Conservation (phyloP, 2,329 filamentous ascomycete species). For the Fonsecaea monophora region DNA sequence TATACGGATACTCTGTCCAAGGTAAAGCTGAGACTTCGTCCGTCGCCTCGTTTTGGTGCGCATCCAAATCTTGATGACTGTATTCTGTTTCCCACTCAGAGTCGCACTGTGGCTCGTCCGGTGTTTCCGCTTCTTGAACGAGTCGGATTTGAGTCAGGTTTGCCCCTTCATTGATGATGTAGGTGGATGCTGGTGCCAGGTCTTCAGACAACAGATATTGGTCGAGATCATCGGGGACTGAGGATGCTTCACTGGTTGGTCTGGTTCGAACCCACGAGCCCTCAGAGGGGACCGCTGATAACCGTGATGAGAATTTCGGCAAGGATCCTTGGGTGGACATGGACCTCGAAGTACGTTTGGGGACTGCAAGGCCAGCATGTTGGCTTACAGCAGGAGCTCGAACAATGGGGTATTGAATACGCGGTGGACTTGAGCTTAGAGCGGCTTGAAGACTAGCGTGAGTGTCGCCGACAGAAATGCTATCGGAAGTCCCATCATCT, state of each 20-base stretch:
- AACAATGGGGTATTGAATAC: slow-evolving; percentile 43
- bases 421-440: slow-evolving; percentile 43
- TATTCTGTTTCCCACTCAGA: slow-evolving; percentile 4
- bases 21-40: slow-evolving; percentile 41
- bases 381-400: slow-evolving; percentile 49
- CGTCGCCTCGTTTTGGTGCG: slow-evolving; percentile 36
- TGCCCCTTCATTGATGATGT: slow-evolving; percentile 34
- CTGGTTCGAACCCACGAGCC: slow-evolving; percentile 46
- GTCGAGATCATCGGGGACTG: slow-evolving; percentile 33
- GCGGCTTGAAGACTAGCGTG: slow-evolving; percentile 48
- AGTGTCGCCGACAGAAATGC: slow-evolving; percentile 32
- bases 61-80: slow-evolving; percentile 6
- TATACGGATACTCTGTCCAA: slow-evolving; percentile 32
- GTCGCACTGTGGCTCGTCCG: slow-evolving; percentile 27
- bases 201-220: slow-evolving; percentile 36
- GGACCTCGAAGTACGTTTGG: slow-evolving; percentile 43
- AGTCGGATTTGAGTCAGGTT: slow-evolving; percentile 37
- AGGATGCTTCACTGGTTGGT: slow-evolving; percentile 37
- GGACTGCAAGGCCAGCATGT: slow-evolving; percentile 45
- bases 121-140: slow-evolving; percentile 29
- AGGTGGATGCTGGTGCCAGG: slow-evolving; percentile 34
- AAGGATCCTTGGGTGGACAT: slow-evolving; percentile 45
- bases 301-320: slow-evolving; percentile 50
- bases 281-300: slow-evolving; percentile 55
- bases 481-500: slow-evolving; percentile 30